Base-by-base conservation (phyloP, 495 filamentous ascomycete genomes). In the Penicillium maclennaniae region DNA sequence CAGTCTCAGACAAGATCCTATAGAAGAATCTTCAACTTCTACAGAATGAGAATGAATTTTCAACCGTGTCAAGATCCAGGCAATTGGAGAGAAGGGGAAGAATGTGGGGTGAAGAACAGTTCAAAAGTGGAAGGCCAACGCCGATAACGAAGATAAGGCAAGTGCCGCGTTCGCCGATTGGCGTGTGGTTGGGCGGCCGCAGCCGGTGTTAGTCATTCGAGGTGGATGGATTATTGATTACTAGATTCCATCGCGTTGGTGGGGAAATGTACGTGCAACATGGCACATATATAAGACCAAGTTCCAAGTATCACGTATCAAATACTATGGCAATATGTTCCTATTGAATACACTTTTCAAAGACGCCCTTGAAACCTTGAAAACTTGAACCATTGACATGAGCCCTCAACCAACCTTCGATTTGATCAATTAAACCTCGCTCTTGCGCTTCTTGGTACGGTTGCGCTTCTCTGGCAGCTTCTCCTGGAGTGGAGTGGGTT, bases 391-490 rank as follows among this genome's bases (percentile, higher is more conserved):
- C 17, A 19, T n/a, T 19, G 7, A 40, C 38, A 12, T 14, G 17
- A 16, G 1, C 14, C 37, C 14, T 7, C 10, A 39, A 40, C 5
- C 4, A n/a, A 40, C 0, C 7, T 7, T 40, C 38, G 7, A 40
- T 1, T 23, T 23, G 23, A 23, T 9, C 25, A 19, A 39, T 68
- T 69, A 74, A 23, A 53, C 69, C 54, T 77, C 75, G 60, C 78
- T 79, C 80, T 86, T 87, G 66, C 85, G 83, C 82, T 88, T 89
- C 79, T 85, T 86, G 54, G 72, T 72, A 51, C 62, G 73, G 61
- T 40, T 41, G 42, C 74, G 72, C 80, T 81, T 82, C 49, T 83
- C 77, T 4, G 57, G 51, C 15, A 71, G 71, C 12, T 56, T 58
- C 9, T 77, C 45, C 76, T 87, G 87, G 69, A 75, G 81, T 16